These are phyloP conservation scores for Paxillus rubicundulus DNA, from an alignment of 768 basidiomycete genomes.

Conservation along the genomic window DNA sequence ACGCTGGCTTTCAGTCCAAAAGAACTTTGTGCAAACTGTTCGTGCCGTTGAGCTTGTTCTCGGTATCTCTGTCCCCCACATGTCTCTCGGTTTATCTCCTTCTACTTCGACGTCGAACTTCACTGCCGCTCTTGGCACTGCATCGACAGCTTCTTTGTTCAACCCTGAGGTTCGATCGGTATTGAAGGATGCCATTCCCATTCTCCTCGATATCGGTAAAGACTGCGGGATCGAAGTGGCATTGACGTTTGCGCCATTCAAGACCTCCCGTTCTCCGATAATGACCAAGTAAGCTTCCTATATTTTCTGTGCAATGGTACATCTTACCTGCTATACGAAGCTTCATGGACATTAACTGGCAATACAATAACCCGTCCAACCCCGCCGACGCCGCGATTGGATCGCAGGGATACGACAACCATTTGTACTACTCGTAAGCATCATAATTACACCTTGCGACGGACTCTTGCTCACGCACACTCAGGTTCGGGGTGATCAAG, in stretches of 20 bases:
- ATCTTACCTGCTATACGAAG: constrained; percentile 35
- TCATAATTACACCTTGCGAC: not conserved
- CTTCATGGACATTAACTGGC: constrained; percentile 84
- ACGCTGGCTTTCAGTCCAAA: constrained; percentile 49
- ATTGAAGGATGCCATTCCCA: constrained; percentile 35
- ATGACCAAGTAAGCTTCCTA: constrained; percentile 36
- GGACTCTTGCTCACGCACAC: constrained; percentile 6
- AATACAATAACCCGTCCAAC: constrained; percentile 64
- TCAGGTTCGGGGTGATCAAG: constrained; percentile 55
- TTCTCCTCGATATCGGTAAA: constrained; percentile 31
- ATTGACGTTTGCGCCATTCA: constrained; percentile 23
- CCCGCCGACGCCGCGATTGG: constrained; percentile 68
- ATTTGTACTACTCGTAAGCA: constrained; percentile 71
- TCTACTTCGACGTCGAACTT: constrained; percentile 33
- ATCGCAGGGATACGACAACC: constrained; percentile 75
- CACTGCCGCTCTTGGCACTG: constrained; percentile 31
- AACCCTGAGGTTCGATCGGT: constrained; percentile 32
- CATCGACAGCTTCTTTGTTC: constrained; percentile 19
- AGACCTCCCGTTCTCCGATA: constrained; percentile 25
- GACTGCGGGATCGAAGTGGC: constrained; percentile 18
- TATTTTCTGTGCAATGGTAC: not conserved
- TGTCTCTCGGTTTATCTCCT: constrained; percentile 4
- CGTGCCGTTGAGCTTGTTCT: constrained; percentile 62
- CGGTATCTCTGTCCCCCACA: constrained; percentile 43
- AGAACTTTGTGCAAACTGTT: constrained; percentile 64